Evolutionary conservation across 768 basidiomycete genomes (phyloP).

Genomic region (Boletus vinaceobasis): DNA sequence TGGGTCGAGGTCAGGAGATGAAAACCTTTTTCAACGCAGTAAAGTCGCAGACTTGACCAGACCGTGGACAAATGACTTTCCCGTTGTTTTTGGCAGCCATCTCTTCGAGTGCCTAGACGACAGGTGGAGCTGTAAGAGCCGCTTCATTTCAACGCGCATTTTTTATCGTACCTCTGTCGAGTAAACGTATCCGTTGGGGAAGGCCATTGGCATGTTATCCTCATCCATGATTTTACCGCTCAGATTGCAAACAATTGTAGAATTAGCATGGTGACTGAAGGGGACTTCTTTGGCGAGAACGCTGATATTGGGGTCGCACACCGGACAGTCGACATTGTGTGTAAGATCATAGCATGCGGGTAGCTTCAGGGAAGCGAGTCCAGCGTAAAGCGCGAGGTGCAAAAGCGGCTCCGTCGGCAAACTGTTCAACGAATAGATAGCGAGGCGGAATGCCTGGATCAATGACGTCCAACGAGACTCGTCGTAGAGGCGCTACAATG

Average conservation of each 20-base stretch:
- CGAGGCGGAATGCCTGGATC: conserved; percentile 74
- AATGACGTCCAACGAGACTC: conserved; percentile 72
- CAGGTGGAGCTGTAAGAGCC: conserved; percentile 11
- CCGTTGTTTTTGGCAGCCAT: conserved; percentile 83
- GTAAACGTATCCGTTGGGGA: conserved; percentile 90
- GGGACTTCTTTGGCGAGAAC: conserved; percentile 84
- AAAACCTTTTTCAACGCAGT: conserved; percentile 80
- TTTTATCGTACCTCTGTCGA: conserved; percentile 71
- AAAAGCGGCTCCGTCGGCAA: conserved; percentile 86
- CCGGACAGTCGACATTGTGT: conserved; percentile 85
- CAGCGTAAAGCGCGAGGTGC: conserved; percentile 85
- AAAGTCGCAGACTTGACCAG: conserved; percentile 62
- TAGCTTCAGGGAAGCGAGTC: conserved; percentile 85
- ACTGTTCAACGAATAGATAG: conserved; percentile 84
- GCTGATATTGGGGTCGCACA: conserved; percentile 77
- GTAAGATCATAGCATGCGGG: conserved; percentile 73
- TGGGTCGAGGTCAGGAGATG: conserved; percentile 58
- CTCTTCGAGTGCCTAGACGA: conserved; percentile 71
- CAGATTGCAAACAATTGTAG: conserved; percentile 89
- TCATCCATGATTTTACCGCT: conserved; percentile 95
- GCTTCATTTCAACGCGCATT: conserved; percentile 2
- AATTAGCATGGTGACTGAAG: conserved; percentile 90
- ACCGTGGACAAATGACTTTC: conserved; percentile 80
- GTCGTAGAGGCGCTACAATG: conserved; percentile 75
- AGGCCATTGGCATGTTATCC: conserved; percentile 88